phyloP scores from a whole-genome alignment of 306 rosid genomes.

The Cucurbita moschata region DNA sequence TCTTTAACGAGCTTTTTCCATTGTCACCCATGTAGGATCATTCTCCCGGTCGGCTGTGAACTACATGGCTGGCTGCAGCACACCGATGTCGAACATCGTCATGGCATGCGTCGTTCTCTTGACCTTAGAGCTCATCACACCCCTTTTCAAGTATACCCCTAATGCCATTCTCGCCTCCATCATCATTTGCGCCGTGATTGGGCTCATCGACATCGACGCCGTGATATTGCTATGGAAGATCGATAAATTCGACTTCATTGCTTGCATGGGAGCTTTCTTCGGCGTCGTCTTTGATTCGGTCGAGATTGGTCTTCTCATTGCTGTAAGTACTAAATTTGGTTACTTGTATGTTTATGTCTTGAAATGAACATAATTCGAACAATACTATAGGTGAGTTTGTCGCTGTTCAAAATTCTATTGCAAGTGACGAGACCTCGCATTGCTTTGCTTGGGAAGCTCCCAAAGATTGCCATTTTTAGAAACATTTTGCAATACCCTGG shows the following conservation, averaged over 20 bases:
- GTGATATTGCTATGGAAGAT: slow-evolving; percentile 50
- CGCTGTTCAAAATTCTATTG: slow-evolving; percentile 53
- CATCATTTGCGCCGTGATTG: slow-evolving; percentile 44
- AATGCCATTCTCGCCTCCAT: slow-evolving; percentile 75
- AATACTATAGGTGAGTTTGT: slow-evolving; percentile 37
- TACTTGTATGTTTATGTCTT: too few species aligned
- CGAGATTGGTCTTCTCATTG: slow-evolving; percentile 69
- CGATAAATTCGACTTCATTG: slow-evolving; percentile 66
- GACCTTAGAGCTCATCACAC: slow-evolving; percentile 46
- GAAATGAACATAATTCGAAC: too few species aligned
- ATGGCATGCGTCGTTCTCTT: slow-evolving; percentile 52
- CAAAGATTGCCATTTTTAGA: slow-evolving; percentile 41
- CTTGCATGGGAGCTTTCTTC: slow-evolving; percentile 86
- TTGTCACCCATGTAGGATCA: slow-evolving; percentile 27
- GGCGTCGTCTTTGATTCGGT: slow-evolving; percentile 69
- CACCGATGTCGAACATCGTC: slow-evolving; percentile 75
- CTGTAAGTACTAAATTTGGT: slow-evolving; percentile 18
- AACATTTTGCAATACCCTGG: slow-evolving; percentile 56
- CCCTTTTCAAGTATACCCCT: slow-evolving; percentile 76
- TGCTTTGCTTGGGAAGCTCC: slow-evolving; percentile 58
- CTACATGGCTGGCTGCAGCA: slow-evolving; percentile 69
- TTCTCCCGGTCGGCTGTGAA: slow-evolving; percentile 89
- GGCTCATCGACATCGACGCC: slow-evolving; percentile 43
- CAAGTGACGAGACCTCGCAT: slow-evolving; percentile 82
- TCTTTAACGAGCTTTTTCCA: background rate